Conservation (phyloP, 495 filamentous ascomycete genomes). For the Entonaema liquescens region DNA sequence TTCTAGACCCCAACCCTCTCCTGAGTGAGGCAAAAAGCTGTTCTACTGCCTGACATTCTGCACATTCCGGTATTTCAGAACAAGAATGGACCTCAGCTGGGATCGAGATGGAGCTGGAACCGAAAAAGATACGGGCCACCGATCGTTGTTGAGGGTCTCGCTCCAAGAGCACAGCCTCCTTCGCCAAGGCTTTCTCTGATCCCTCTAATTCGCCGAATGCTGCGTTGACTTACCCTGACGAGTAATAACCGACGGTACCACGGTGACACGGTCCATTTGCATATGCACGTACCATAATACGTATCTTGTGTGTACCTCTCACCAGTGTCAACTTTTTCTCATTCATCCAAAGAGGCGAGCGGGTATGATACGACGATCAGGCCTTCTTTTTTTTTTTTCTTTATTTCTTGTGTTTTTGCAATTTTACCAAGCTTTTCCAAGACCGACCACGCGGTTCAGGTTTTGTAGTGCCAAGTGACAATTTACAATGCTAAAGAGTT, state of each 20-base stretch:
- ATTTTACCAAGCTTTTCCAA: constrained; percentile 35
- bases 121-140: neutral
- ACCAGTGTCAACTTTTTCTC: neutral
- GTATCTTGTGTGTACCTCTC: neutral
- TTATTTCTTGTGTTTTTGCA: neutral
- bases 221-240: constrained; percentile 22
- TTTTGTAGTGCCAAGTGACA: constrained; percentile 32
- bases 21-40: neutral
- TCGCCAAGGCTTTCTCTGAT: constrained; percentile 23
- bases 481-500: neutral
- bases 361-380: constrained; percentile 34
- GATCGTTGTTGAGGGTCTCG: neutral
- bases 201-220: constrained; percentile 30
- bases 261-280: constrained; percentile 12
- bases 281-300: constrained; percentile 8
- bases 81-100: neutral
- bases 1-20: neutral
- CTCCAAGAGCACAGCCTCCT: constrained; percentile 32
- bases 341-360: neutral
- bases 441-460: constrained; percentile 33
- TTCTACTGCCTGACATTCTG: too few species aligned
- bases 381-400: constrained; percentile 1
- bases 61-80: neutral
- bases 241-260: constrained; percentile 28
- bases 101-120: neutral